Evolutionary conservation across 2,329 filamentous ascomycete species (phyloP).

Genomic region (Alternaria consortialis): DNA sequence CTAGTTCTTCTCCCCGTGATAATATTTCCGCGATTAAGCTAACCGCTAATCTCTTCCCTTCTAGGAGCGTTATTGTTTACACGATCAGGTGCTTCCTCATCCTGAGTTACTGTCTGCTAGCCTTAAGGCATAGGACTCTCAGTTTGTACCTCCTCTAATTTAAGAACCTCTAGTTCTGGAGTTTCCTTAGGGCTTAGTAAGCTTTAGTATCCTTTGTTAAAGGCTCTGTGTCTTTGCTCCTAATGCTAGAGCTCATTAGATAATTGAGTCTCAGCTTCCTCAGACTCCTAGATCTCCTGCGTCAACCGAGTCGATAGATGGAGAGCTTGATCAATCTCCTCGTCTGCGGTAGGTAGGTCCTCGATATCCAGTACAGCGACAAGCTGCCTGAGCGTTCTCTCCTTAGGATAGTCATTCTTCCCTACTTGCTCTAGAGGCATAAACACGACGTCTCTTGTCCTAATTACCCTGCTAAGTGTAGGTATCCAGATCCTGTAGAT

Average conservation of each 20-base stretch:
- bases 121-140: background rate
- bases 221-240: background rate
- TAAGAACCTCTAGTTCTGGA: conserved; percentile 1
- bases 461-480: background rate
- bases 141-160: background rate
- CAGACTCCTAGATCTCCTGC: background rate
- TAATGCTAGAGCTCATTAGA: background rate
- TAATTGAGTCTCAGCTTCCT: background rate
- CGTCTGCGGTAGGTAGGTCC: background rate
- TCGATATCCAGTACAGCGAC: background rate
- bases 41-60: background rate
- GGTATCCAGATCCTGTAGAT: conserved; percentile 23
- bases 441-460: background rate
- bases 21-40: background rate
- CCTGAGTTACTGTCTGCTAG: background rate
- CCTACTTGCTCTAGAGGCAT: background rate
- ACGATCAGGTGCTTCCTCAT: conserved; percentile 1
- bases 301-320: background rate
- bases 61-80: conserved; percentile 5
- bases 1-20: background rate
- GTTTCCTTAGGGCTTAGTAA: conserved; percentile 6
- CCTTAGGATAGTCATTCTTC: background rate
- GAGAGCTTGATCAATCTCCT: background rate
- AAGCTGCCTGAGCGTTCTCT: background rate
- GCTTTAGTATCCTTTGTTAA: background rate